Percentiles rank a stretch among this genome's conserved stretches.
Evolutionary conservation across 129 eudicot genomes (phyloP).

Genomic region (Flaveria trinervia): DNA sequence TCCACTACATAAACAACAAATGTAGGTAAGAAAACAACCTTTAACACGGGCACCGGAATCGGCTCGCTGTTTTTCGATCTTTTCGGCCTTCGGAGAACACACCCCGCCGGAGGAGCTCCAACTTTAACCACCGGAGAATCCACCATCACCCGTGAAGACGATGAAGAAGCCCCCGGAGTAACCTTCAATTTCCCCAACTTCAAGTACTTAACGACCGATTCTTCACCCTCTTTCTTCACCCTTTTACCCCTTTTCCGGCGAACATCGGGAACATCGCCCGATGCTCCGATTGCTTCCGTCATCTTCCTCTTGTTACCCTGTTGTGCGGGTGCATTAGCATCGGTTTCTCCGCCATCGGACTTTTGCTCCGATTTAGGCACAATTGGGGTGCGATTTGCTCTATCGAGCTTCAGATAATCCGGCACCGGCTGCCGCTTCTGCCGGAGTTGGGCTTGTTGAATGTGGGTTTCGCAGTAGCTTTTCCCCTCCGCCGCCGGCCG

Average conservation of each 20-base stretch:
- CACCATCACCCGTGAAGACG: slow-evolving; percentile 3
- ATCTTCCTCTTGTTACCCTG: background rate
- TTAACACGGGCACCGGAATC: slow-evolving; percentile 47
- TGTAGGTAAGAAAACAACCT: slow-evolving; percentile 48
- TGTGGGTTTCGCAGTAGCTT: slow-evolving; percentile 12
- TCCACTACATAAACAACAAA: background rate
- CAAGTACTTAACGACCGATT: slow-evolving; percentile 34
- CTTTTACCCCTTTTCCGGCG: slow-evolving; percentile 36
- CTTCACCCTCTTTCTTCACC: slow-evolving; percentile 50
- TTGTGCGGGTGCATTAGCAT: background rate
- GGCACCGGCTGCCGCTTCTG: slow-evolving; percentile 15
- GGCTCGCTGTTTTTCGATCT: slow-evolving; percentile 71
- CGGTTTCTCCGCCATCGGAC: background rate
- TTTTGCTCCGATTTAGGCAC: background rate
- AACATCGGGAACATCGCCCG: background rate
- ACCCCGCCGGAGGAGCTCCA: slow-evolving; percentile 29
- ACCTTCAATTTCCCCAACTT: slow-evolving; percentile 62
- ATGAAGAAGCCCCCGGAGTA: slow-evolving; percentile 21
- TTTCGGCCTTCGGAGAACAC: slow-evolving; percentile 35
- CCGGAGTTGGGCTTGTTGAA: background rate
- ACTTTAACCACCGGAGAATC: slow-evolving; percentile 40
- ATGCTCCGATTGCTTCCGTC: background rate
- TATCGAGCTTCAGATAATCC: background rate
- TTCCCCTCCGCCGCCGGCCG: slow-evolving; percentile 7
- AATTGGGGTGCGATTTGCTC: background rate